Conservation (phyloP, 768 basidiomycete species). For the Trametes cingulata region DNA sequence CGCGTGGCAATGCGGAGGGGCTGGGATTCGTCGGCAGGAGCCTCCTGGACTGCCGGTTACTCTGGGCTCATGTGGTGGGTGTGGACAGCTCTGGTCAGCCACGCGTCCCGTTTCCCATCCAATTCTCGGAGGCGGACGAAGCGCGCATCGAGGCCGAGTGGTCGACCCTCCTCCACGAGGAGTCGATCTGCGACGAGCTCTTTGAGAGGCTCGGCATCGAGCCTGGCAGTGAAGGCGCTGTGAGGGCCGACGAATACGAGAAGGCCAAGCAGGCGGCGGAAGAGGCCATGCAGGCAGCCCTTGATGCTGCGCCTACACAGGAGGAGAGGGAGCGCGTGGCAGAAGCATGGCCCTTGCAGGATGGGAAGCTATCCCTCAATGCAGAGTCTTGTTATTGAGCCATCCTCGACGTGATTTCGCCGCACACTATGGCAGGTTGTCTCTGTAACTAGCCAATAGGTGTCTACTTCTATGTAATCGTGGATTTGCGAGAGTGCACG, state of each 20-base stretch:
- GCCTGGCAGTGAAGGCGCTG: neutral
- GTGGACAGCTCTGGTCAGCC: conserved; percentile 1
- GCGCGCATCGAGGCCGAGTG: neutral
- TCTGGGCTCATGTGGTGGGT: neutral
- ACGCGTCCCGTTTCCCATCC: neutral
- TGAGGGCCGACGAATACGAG: neutral
- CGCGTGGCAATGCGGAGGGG: neutral
- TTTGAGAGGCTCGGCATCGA: neutral
- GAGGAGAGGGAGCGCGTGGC: conserved; percentile 5
- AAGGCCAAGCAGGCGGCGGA: neutral
- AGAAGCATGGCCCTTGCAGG: conserved; percentile 6
- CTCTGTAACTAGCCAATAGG: too few relatives aligned
- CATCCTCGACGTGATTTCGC: too few relatives aligned
- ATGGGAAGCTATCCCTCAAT: neutral
- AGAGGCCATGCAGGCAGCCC: neutral
- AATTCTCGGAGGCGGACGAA: conserved; percentile 2
- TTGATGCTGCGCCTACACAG: neutral
- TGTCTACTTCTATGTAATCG: too few relatives aligned
- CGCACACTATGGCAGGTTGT: too few relatives aligned
- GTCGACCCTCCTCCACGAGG: neutral
- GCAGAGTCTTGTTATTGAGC: neutral
- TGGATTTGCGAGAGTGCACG: too few relatives aligned
- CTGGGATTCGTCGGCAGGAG: neutral
- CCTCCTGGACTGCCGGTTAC: neutral
- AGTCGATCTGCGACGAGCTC: neutral